Evolutionary conservation across 768 basidiomycete species (phyloP), one percentile per base, ranked within the genome.

Genomic region (Flagelloscypha sp.): DNA sequence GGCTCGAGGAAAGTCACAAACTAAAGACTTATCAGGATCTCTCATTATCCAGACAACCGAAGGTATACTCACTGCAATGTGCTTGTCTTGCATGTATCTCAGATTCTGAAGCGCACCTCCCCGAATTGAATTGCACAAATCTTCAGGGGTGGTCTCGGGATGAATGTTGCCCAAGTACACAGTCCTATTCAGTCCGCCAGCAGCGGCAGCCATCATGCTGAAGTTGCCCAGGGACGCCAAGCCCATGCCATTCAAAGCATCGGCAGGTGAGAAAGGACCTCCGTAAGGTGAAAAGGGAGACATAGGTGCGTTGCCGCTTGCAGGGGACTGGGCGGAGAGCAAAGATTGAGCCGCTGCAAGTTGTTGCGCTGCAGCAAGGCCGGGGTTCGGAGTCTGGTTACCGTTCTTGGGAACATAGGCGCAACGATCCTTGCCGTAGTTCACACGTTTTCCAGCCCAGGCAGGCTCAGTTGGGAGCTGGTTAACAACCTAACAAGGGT

Each of bases 371-470:
- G 84, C 85, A 0, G 77, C 89, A n/a, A n/a, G n/a, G n/a, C n/a
- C n/a, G n/a, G n/a, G n/a, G n/a, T n/a, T n/a, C n/a, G n/a, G n/a
- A n/a, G n/a, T n/a, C n/a, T n/a, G n/a, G 62, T 84, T 92, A 59
- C 84, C 93, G 23, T 84, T 92, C 64, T 88, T 97, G 46, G 95
- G 95, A 17, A 97, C 84, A 55, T 95, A 97, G 8, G 93, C 93
- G 46, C 94, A 98, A 37, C 94, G 87, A 55, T 99, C 95, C 60
- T 99, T 99, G 51, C 94, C 94, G 49, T 93, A 99, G 60, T 92
- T 94, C 58, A 99, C 89, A 30, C 93, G 81, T 54, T 92, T 95
- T 46, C 89, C 93, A 3, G 84, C 83, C 93, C 94, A 99, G 1
- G 75, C 78, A 2, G 87, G 83, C 56, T 97, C 93, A 3, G 79